A percentile compares a stretch with the other conserved stretches of the same genome.
These are phyloP conservation scores for Pyrenophora tritici-repentis DNA, from an alignment of 2,329 filamentous ascomycete species.

Conservation along the genomic window DNA sequence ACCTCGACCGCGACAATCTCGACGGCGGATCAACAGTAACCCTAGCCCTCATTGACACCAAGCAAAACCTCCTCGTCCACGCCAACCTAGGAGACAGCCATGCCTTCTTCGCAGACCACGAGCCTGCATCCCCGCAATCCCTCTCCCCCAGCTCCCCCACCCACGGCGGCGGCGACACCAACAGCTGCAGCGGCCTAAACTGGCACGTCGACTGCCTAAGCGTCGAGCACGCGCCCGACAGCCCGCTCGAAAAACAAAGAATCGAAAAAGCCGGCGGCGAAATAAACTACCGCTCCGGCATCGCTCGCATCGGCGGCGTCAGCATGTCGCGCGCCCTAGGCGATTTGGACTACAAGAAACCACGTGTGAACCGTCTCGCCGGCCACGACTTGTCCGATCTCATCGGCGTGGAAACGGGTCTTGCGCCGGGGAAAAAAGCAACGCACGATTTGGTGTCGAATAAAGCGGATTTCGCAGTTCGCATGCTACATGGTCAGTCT, in stretches of 20 bases:
- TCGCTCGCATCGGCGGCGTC: constrained; percentile 29
- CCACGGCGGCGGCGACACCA: constrained; percentile 4
- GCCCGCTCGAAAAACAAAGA: constrained; percentile 24
- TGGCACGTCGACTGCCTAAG: constrained; percentile 27
- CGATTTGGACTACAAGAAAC: constrained; percentile 30
- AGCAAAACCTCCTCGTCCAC: constrained; percentile 27
- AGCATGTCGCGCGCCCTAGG: constrained; percentile 33
- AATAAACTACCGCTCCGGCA: constrained; percentile 28
- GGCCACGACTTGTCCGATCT: constrained; percentile 32
- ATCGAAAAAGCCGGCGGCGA: constrained; percentile 31
- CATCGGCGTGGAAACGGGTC: constrained; percentile 29
- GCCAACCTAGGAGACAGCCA: constrained; percentile 34
- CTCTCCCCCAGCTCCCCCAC: constrained; percentile 8
- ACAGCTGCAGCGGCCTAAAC: constrained; percentile 5
- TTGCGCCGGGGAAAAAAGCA: constrained; percentile 28
- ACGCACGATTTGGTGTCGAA: constrained; percentile 29
- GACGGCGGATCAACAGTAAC: constrained; percentile 32
- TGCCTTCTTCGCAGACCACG: constrained; percentile 22
- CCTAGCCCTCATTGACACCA: constrained; percentile 27
- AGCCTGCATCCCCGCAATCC: constrained; percentile 7
- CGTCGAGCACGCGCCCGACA: constrained; percentile 26
- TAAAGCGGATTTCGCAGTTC: constrained; percentile 28
- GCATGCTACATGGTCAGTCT: constrained; percentile 22
- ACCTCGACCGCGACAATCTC: constrained; percentile 22
- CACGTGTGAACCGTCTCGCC: constrained; percentile 31